Evolutionary conservation across 176 grass and related monocot species (phyloP), one percentile per base, ranked within the genome.

Genomic region (Thalia dealbata): DNA sequence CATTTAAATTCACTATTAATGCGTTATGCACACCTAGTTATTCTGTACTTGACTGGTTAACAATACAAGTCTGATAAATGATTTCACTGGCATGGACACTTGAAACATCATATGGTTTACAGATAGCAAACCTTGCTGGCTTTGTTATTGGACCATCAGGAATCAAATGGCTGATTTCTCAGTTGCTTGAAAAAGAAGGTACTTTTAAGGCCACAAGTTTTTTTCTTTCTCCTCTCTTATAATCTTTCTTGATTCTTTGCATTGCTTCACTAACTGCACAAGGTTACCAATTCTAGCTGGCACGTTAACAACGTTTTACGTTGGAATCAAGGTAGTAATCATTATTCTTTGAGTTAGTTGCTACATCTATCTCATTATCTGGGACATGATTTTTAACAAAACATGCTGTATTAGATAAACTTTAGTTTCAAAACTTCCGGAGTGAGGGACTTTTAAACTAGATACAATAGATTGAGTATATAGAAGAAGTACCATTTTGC

Each of bases 81-180:
- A 15, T 5, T 30, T 15, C 26, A 66, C 3, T 22, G 10, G 71
- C 58, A 55, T 82, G 54, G 1, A 38, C 32, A 2, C 32, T 38
- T 38, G n/a, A 38, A 81, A 41, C n/a, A n/a, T n/a, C n/a, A n/a
- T n/a, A n/a, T n/a, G n/a, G n/a, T n/a, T 14, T 73, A 46, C 64
- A 97, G 93, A 77, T 97, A 35, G 93, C 85, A 82, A 97, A 97
- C 51, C 87, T 97, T 76, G 89, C 81, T 21, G 93, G 93, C 46
- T 97, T 90, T 29, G 89, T 97, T 26, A 90, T 92, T 52, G 89
- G 93, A 64, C 87, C 93, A 12, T 83, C 82, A 3, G 82, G 89
- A 50, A 82, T 88, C 41, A 90, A 87, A 73, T 74, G 82, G 67
- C 76, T 97, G 59, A 77, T 92, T 10, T 86, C 85, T 28, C 82